Conservation (phyloP, 176 grass and related monocot genomes). For the Carex littledalei region DNA sequence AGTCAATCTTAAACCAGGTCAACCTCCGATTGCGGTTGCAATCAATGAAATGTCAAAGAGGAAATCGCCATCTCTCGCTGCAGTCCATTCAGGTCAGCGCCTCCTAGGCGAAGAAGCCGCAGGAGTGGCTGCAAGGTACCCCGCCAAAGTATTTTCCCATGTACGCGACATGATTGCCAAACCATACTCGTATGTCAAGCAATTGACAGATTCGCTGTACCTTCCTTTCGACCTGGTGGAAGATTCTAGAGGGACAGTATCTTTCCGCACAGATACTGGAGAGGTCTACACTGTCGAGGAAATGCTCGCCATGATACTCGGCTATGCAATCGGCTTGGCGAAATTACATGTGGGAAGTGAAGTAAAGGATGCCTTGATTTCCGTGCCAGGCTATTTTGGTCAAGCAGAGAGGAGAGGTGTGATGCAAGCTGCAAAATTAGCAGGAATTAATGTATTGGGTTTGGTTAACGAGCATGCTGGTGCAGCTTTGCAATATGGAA, state of each 20-base stretch:
- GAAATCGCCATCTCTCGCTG: conserved; percentile 83
- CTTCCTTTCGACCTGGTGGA: conserved; percentile 77
- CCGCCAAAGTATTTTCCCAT: conserved; percentile 73
- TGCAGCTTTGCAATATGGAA: conserved; percentile 91
- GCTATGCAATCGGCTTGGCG: conserved; percentile 62
- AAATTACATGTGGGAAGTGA: conserved; percentile 58
- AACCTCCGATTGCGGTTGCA: conserved; percentile 65
- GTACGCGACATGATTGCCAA: conserved; percentile 82
- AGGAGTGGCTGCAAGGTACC: conserved; percentile 77
- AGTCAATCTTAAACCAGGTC: conserved; percentile 80
- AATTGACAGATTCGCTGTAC: conserved; percentile 54
- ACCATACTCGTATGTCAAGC: conserved; percentile 50
- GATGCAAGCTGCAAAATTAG: conserved; percentile 78
- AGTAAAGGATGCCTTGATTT: conserved; percentile 75
- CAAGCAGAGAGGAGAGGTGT: conserved; percentile 76
- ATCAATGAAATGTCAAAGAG: conserved; percentile 99
- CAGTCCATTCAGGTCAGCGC: conserved; percentile 59
- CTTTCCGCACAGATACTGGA: conserved; percentile 61
- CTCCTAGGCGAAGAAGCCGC: conserved; percentile 89
- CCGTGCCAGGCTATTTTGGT: conserved; percentile 85
- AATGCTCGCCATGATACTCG: conserved; percentile 78
- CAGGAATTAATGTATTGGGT: conserved; percentile 75
- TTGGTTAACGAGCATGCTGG: conserved; percentile 96
- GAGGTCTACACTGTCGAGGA: conserved; percentile 71
- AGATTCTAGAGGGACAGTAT: conserved; percentile 67